Percentiles rank a stretch among this genome's conserved stretches.
Conservation (phyloP, 805 yeast species). For the Hanseniaspora jakobsenii region DNA sequence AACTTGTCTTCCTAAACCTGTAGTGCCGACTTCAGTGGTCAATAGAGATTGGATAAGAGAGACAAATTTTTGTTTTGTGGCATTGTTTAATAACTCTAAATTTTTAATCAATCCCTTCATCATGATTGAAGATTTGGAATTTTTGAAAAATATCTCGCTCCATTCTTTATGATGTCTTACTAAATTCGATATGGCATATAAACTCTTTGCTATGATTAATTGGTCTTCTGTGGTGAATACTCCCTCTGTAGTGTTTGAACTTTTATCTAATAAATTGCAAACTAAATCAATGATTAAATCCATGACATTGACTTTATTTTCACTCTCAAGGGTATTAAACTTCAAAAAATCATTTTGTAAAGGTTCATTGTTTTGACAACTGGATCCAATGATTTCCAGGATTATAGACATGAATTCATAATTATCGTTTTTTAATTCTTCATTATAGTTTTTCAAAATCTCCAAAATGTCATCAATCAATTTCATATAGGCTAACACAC, state of each 20-base stretch:
- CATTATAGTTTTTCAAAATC: slow-evolving; percentile 8
- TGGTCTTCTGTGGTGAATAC: too few relatives aligned
- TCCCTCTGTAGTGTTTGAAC: neutral
- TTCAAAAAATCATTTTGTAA: slow-evolving; percentile 57
- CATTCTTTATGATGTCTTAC: slow-evolving; percentile 56
- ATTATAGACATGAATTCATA: slow-evolving; percentile 64
- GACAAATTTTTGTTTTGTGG: slow-evolving; percentile 35
- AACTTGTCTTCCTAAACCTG: slow-evolving; percentile 20
- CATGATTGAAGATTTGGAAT: slow-evolving; percentile 34
- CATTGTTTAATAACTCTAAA: slow-evolving; percentile 19
- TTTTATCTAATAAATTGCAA: neutral
- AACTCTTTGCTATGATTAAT: slow-evolving; percentile 44
- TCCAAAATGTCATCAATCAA: slow-evolving; percentile 10
- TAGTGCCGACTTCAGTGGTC: slow-evolving; percentile 38
- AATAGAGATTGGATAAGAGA: slow-evolving; percentile 50
- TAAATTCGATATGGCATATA: slow-evolving; percentile 66
- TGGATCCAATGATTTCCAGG: slow-evolving; percentile 43
- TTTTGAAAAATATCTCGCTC: slow-evolving; percentile 41
- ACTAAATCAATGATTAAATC: slow-evolving; percentile 7
- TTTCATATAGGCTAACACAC: slow-evolving; percentile 25
- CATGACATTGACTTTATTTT: slow-evolving; percentile 10
- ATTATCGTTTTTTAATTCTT: slow-evolving; percentile 50
- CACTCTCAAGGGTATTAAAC: slow-evolving; percentile 32
- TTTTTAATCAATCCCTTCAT: slow-evolving; percentile 40
- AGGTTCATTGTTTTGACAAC: slow-evolving; percentile 72